A percentile compares a stretch with the other conserved stretches of the same genome.
phyloP scores from a whole-genome alignment of 805 yeast species.

The Candida cerambycidarum region DNA sequence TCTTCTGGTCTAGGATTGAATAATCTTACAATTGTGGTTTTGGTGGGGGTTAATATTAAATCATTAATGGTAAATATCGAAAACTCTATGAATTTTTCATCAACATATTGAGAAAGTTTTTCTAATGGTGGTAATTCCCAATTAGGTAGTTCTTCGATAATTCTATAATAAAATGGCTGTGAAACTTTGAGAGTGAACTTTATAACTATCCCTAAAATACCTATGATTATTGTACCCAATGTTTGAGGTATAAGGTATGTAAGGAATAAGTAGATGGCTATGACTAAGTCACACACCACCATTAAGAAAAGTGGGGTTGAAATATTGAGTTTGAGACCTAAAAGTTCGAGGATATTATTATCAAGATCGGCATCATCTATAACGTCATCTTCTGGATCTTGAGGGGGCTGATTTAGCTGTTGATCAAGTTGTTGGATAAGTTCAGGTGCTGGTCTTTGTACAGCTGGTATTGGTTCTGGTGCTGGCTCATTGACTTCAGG shows the following conservation, averaged over 20 bases:
- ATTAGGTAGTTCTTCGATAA: not conserved
- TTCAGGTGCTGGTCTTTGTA: not conserved
- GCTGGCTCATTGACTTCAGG: too few species aligned
- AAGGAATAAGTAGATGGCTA: slow-evolving; percentile 37
- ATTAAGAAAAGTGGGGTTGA: slow-evolving; percentile 36
- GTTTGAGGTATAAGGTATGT: slow-evolving; percentile 51
- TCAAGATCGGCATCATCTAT: slow-evolving; percentile 12
- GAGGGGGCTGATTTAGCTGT: not conserved
- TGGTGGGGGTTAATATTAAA: slow-evolving; percentile 20
- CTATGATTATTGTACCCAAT: slow-evolving; percentile 32
- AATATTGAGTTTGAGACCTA: slow-evolving; percentile 36
- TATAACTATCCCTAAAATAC: not conserved
- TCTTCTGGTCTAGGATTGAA: slow-evolving; percentile 7
- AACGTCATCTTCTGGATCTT: slow-evolving; percentile 9
- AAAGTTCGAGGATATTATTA: slow-evolving; percentile 31
- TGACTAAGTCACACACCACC: slow-evolving; percentile 30
- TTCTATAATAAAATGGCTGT: not conserved
- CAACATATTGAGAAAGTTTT: not conserved
- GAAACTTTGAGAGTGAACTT: not conserved
- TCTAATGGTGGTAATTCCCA: not conserved
- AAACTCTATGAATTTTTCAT: slow-evolving; percentile 15
- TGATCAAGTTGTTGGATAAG: not conserved
- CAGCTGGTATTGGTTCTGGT: too few species aligned
- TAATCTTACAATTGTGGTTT: slow-evolving; percentile 17
- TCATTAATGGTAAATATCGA: slow-evolving; percentile 14